Base-by-base conservation (phyloP, 2,329 filamentous ascomycete genomes). In the Magnaporthiopsis rhizophila region DNA sequence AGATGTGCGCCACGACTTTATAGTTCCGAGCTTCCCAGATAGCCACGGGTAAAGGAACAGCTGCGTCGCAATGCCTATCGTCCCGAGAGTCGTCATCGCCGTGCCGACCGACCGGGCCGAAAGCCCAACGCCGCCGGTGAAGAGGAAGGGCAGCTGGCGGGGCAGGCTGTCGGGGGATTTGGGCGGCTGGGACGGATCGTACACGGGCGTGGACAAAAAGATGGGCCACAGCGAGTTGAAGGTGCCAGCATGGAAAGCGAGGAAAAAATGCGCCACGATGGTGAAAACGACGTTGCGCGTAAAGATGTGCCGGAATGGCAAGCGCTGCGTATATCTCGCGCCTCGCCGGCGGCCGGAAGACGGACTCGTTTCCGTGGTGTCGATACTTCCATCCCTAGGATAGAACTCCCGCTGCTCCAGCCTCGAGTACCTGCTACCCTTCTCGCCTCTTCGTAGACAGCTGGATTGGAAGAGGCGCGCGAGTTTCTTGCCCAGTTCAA, bases 181-280 rank as follows among this genome's bases (percentile, higher is more conserved):
- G 1, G 73, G 64, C 0, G 75, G 75, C 0, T 73, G 67, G 13
- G 69, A 57, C 0, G 80, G 78, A 69, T 80, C 75, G 67, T 80
- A 85, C 5, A 88, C 86, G 0, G 89, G 87, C 0, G 89, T 89
- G 0, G 90, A 91, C 59, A 93, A 81, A 74, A 93, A 92, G 62
- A 91, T 81, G 66, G 90, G 90, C 79, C 88, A 91, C 59, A 93
- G 83, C 2, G 88, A 84, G 71, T 90, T 89, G 78, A 92, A 93
- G 34, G 89, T 88, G 66, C 87, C 89, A 69, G 91, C 81, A 74
- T 92, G 90, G 68, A 91, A 84, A 24, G 86, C 84, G 61, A 92
- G 82, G 65, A 92, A 81, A 69, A 88, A 88, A 68, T 90, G 87
- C 11, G 83, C 82, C n/a, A 87, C 67, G 3, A 93, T 72, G 0